Evolutionary conservation across 768 basidiomycete species (phyloP), one percentile per base, ranked within the genome.

Genomic region (Termitomyces sp.): DNA sequence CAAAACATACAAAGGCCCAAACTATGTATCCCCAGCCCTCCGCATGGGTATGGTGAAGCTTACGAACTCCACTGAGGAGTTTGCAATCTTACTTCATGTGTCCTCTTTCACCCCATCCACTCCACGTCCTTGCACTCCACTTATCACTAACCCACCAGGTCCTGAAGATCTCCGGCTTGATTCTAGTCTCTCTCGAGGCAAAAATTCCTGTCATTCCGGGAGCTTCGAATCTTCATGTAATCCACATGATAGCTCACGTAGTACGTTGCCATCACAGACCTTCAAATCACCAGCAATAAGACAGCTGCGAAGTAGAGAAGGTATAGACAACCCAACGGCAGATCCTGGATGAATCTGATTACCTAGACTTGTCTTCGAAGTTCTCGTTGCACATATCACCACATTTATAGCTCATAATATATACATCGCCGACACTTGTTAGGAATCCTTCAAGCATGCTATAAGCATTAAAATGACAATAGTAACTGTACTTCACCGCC

Each of bases 31-130:
- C n/a, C 61, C 83, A 4, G 70, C 77, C 34, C 75, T 95, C 43
- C 83, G 90, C 58, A 80, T 76, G 54, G 84, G 86, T 65, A 85
- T 93, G 75, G 82, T 87, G 41, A 81, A 82, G 61, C 78, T 97
- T 56, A 90, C 88, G 22, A 88, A 90, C 64, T 82, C 87, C 13
- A 92, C 93, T 12, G 87, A 95, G 70, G 92, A 92, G 68, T 89
- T 94, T 64, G 86, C 90, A 49, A 90, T 92, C 62, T 76, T 96
- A 48, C 75, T 95, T 18, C 90, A 92, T 65, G 87, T 93, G 47
- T 92, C 93, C 7, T 91, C 89, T 0, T 85, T 90, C 62, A 83
- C 91, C 43, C 82, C 86, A 10, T 71, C 81, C 16, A 79, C 80
- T 9, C 58, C 73, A 41, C 76, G 83, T 39, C 76, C 87, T 13